phyloP scores from a whole-genome alignment of 805 yeast species.

The Zygoascus tannicola region DNA sequence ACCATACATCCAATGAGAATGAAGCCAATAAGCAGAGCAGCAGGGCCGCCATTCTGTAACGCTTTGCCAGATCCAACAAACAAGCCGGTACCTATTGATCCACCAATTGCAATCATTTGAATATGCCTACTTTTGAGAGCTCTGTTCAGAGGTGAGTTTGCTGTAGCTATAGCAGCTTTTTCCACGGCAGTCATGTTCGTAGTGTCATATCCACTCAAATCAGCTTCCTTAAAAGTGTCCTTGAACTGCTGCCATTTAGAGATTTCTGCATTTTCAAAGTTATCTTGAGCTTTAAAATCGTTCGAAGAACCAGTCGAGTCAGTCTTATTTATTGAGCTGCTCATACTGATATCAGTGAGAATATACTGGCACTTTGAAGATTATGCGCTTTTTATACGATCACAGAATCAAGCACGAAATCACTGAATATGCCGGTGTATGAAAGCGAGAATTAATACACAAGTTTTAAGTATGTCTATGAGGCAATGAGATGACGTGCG shows the following conservation, averaged over 20 bases:
- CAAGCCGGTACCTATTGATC: conserved; percentile 65
- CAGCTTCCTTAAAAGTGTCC: conserved; percentile 34
- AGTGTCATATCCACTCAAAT: conserved; percentile 30
- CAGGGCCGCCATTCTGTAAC: conserved; percentile 54
- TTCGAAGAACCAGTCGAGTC: background rate
- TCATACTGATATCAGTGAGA: background rate
- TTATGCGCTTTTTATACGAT: too few relatives aligned
- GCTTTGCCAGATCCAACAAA: conserved; percentile 58
- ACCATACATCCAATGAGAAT: conserved; percentile 52
- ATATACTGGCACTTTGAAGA: too few relatives aligned
- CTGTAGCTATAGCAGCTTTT: conserved; percentile 28
- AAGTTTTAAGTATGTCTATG: too few relatives aligned
- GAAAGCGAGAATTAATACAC: too few relatives aligned
- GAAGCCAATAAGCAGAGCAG: conserved; percentile 48
- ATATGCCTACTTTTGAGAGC: conserved; percentile 30
- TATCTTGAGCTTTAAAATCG: background rate
- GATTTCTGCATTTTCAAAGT: conserved; percentile 7
- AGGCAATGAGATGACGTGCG: background rate
- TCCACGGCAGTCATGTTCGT: conserved; percentile 29
- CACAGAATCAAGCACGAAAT: too few relatives aligned
- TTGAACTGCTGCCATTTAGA: conserved; percentile 27
- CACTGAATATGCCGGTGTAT: too few relatives aligned
- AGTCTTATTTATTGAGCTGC: background rate
- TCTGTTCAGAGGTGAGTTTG: conserved; percentile 40
- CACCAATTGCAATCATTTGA: conserved; percentile 71